Evolutionary conservation across 768 basidiomycete species (phyloP), one percentile per base, ranked within the genome.

Genomic region (Mrakia gelida): DNA sequence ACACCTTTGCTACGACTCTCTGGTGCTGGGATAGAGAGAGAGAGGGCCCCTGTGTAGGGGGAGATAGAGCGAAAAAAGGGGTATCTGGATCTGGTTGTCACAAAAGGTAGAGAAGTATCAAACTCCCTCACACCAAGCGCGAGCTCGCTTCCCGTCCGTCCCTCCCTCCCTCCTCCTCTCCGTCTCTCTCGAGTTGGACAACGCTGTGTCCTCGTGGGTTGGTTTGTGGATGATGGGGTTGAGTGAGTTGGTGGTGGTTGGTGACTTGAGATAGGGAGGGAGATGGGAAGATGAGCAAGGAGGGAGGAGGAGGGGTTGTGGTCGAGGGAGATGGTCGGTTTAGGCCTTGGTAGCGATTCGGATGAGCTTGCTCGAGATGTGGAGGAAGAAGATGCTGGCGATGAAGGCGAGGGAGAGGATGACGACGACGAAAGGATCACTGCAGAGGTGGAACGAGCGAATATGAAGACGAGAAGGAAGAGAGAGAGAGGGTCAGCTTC

Each of bases 371-470:
- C 59, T 45, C 16, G 76, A 77, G 76, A 77, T 75, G 80, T 98
- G 95, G 61, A 97, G 91, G 91, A 96, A 97, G 90, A 98, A 97
- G 84, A 97, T 96, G 77, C 94, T 96, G 56, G 91, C 95, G 86
- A 98, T 97, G 88, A 98, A 98, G 28, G 93, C 93, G 74, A 98
- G 89, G 52, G 95, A 96, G 28, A 98, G 90, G 81, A 98, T 92
- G 79, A 98, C 90, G 80, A 97, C 95, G 81, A 97, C 95, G 87
- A 93, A 98, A 6, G 95, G 95, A 85, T 98, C 95, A 80, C 95
- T 98, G 82, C 2, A 10, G 4, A 43, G 10, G 59, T 5, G 21
- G 38, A 41, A 43, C 13, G 28, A 65, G 13, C 61, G 30, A 63
- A 21, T 6, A 62, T 11, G 16, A 1, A 56, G 16, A 56, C 34